Evolutionary conservation across 225 moss, liverwort and hornwort genomes (phyloP).

Genomic region (Anthoceros angustus): DNA sequence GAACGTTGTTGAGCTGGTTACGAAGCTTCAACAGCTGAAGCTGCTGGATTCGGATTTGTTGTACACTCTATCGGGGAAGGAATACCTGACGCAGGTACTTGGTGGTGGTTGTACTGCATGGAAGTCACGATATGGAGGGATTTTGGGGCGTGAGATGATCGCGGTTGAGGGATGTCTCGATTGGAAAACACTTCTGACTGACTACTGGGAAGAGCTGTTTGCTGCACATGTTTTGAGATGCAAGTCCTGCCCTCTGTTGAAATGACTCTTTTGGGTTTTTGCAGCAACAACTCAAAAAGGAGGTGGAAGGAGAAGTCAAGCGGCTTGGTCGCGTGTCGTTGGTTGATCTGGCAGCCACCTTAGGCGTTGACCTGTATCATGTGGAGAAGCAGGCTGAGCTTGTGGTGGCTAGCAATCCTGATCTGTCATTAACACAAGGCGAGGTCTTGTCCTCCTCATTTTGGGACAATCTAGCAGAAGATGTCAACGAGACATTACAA

Average conservation of each 20-base stretch:
- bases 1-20: constrained; percentile 89
- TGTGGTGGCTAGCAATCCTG: constrained; percentile 45
- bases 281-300: constrained; percentile 67
- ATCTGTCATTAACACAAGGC: constrained; percentile 65
- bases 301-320: constrained; percentile 57
- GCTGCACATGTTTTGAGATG: not conserved
- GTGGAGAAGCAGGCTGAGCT: constrained; percentile 79
- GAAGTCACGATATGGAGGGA: not conserved
- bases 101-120: not conserved
- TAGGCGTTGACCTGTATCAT: constrained; percentile 93
- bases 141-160: not conserved
- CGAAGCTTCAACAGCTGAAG: constrained; percentile 70
- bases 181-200: not conserved
- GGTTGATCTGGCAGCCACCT: constrained; percentile 65
- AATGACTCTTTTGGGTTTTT: constrained; percentile 5
- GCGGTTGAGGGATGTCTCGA: not conserved
- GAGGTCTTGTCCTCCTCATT: constrained; percentile 74
- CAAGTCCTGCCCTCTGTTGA: too few species aligned
- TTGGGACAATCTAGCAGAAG: constrained; percentile 79
- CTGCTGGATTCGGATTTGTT: constrained; percentile 83
- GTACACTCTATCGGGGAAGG: constrained; percentile 84
- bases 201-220: not conserved
- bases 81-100: constrained; percentile 83
- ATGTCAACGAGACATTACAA: constrained; percentile 81
- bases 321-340: constrained; percentile 69